A percentile compares a stretch with the other conserved stretches of the same genome.
Evolutionary conservation across 805 yeast genomes (phyloP).

Genomic region (Myxozyma mucilagina): DNA sequence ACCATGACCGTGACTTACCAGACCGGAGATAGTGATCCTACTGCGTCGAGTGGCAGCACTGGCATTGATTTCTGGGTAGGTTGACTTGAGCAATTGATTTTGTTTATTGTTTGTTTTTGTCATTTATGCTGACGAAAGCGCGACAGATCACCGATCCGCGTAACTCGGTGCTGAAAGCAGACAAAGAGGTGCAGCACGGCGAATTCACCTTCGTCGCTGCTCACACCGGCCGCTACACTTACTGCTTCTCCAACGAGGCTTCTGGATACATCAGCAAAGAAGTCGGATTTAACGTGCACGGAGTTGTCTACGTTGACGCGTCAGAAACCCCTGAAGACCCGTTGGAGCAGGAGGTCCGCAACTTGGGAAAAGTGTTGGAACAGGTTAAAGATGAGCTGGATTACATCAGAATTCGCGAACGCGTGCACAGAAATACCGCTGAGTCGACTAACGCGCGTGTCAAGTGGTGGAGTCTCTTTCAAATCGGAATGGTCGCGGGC

Average conservation of each 20-base stretch:
- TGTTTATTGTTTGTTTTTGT: neutral
- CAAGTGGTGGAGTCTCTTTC: conserved; percentile 97
- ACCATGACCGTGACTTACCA: conserved; percentile 87
- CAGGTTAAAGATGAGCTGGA: conserved; percentile 88
- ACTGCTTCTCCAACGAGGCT: conserved; percentile 90
- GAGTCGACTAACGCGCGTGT: conserved; percentile 96
- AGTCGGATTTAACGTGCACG: conserved; percentile 93
- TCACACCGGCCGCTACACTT: conserved; percentile 70
- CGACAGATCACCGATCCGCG: conserved; percentile 50
- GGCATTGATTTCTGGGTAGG: conserved; percentile 35
- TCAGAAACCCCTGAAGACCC: conserved; percentile 32
- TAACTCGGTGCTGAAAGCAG: conserved; percentile 53
- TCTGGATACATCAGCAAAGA: conserved; percentile 74
- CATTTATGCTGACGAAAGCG: neutral
- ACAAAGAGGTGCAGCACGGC: conserved; percentile 69
- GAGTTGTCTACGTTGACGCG: conserved; percentile 81
- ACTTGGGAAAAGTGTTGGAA: conserved; percentile 69
- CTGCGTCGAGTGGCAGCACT: conserved; percentile 25
- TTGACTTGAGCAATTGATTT: neutral
- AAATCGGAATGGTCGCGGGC: conserved; percentile 76
- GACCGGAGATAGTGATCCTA: conserved; percentile 78
- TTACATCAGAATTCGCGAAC: conserved; percentile 91
- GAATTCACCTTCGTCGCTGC: conserved; percentile 69
- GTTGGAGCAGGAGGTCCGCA: conserved; percentile 79
- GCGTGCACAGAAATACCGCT: conserved; percentile 97